Conservation (phyloP, 768 basidiomycete species). For the Exidia glandulosa region DNA sequence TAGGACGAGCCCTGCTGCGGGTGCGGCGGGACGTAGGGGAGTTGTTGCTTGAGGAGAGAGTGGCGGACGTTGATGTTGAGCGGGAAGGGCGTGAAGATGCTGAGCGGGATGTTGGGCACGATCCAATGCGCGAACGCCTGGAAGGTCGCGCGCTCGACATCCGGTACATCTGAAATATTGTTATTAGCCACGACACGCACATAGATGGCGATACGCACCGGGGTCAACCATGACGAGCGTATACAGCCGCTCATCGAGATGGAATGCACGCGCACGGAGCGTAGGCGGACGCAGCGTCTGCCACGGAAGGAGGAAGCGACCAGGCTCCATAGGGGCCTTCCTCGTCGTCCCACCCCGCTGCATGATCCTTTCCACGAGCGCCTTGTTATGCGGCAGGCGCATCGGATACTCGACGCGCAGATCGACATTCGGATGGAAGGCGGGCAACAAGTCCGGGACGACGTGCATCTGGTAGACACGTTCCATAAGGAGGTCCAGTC, state of each 20-base stretch:
- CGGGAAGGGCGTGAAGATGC: constrained; percentile 19
- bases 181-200: no score
- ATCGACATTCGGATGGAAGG: constrained; percentile 62
- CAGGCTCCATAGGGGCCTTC: constrained; percentile 77
- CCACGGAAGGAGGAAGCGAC: constrained; percentile 51
- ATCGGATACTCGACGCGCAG: constrained; percentile 52
- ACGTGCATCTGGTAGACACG: constrained; percentile 86
- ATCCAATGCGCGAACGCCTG: constrained; percentile 78
- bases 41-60: constrained; percentile 26
- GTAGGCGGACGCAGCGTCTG: constrained; percentile 62
- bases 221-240: constrained; percentile 85
- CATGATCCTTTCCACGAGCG: constrained; percentile 14
- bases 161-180: constrained; percentile 75
- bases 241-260: constrained; percentile 68
- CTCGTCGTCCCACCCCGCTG: constrained; percentile 17
- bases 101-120: constrained; percentile 78
- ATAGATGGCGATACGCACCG: constrained; percentile 32
- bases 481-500: constrained; percentile 88
- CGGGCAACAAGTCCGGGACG: constrained; percentile 74
- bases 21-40: constrained; percentile 80
- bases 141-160: constrained; percentile 51
- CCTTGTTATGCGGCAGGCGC: constrained; percentile 17
- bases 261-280: constrained; percentile 68
- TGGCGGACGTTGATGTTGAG: not conserved
- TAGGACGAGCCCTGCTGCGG: constrained; percentile 82